Evolutionary conservation across 331 rosid genomes (phyloP).

Genomic region (Malus hybrid): DNA sequence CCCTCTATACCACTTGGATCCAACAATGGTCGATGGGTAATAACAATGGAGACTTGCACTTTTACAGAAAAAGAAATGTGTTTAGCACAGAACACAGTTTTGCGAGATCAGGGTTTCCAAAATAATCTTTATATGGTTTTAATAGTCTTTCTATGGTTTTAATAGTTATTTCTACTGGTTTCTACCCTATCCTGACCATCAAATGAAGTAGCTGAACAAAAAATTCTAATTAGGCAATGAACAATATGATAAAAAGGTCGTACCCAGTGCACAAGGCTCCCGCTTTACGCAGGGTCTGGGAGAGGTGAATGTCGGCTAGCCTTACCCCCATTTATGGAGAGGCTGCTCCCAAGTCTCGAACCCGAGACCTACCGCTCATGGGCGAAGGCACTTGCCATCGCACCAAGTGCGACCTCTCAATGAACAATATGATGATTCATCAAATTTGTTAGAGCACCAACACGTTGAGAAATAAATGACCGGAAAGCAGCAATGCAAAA

Average conservation of each 20-base stretch:
- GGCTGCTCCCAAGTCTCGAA: too few species aligned
- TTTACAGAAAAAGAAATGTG: neutral
- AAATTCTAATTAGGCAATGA: neutral
- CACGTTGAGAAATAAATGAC: neutral
- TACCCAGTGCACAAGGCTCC: too few species aligned
- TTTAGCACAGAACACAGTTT: neutral
- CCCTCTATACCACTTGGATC: neutral
- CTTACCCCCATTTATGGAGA: too few species aligned
- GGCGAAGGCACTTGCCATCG: too few species aligned
- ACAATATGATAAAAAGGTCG: neutral
- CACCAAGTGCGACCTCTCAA: too few species aligned
- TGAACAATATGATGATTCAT: neutral
- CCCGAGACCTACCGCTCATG: too few species aligned
- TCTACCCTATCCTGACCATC: neutral
- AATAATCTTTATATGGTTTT: neutral
- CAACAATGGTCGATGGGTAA: neutral
- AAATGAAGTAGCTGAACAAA: neutral
- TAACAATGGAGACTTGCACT: neutral
- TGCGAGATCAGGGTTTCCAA: neutral
- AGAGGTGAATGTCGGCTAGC: too few species aligned
- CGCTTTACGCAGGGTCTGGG: too few species aligned
- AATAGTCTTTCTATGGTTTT: neutral
- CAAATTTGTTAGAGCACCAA: neutral
- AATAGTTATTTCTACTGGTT: neutral
- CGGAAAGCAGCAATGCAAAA: neutral